Percentiles rank a stretch among this genome's conserved stretches.
phyloP scores from a whole-genome alignment of 2,329 filamentous ascomycete genomes.

The Alternaria sp. region DNA sequence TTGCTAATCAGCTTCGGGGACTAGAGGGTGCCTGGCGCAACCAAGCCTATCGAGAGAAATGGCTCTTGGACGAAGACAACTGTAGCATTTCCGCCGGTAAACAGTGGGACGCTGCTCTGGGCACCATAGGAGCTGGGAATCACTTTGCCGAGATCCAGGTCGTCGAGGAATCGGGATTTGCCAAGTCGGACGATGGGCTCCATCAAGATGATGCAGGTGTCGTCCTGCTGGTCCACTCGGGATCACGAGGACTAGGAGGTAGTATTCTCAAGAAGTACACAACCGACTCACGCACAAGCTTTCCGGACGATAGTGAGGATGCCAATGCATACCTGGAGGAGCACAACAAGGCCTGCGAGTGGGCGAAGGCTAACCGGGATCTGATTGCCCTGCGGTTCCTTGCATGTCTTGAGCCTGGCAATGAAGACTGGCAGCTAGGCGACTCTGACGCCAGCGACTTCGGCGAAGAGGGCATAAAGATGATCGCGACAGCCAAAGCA shows the following conservation, averaged over 20 bases:
- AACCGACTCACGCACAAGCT: constrained; percentile 27
- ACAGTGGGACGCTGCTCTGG: constrained; percentile 42
- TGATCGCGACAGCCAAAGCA: constrained; percentile 18
- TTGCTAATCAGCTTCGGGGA: constrained; percentile 45
- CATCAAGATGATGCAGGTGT: constrained; percentile 42
- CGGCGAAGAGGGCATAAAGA: constrained; percentile 5
- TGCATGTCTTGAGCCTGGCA: constrained; percentile 43
- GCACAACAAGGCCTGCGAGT: constrained; percentile 45
- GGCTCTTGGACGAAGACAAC: constrained; percentile 30
- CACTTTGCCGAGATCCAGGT: constrained; percentile 50
- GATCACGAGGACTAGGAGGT: constrained; percentile 45
- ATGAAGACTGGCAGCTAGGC: constrained; percentile 30
- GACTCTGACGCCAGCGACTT: neutral
- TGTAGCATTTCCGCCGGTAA: constrained; percentile 32
- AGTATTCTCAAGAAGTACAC: constrained; percentile 42
- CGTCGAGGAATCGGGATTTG: constrained; percentile 34
- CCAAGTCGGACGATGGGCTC: constrained; percentile 15
- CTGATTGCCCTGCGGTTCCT: constrained; percentile 49
- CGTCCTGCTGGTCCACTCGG: constrained; percentile 47
- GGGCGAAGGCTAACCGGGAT: constrained; percentile 48
- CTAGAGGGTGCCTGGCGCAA: constrained; percentile 46
- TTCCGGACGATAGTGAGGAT: constrained; percentile 30
- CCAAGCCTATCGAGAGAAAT: constrained; percentile 31
- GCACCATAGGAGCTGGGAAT: constrained; percentile 49
- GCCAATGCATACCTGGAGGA: constrained; percentile 42